Percentiles rank a stretch among this genome's conserved stretches.
Evolutionary conservation across 768 basidiomycete genomes (phyloP).

Genomic region (Rhodotorula graminis): DNA sequence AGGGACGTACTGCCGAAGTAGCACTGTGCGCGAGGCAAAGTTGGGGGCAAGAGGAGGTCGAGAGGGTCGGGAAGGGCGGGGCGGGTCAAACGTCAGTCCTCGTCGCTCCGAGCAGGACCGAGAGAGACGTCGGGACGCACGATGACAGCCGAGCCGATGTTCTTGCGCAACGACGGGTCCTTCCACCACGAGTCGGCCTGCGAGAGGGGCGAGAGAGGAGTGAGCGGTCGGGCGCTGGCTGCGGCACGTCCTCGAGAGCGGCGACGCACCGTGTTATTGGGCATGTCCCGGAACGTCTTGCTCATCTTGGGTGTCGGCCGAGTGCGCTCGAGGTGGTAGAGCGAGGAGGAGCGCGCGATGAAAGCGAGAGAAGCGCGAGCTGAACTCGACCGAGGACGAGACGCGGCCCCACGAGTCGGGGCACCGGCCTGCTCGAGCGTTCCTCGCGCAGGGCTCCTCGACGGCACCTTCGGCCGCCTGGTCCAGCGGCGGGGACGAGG

Average conservation of each 20-base stretch:
- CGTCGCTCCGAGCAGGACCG: no score
- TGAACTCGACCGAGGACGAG: no score
- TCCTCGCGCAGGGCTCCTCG: no score
- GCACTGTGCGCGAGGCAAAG: background rate
- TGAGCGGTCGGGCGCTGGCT: background rate
- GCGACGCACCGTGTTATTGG: background rate
- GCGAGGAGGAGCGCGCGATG: no score
- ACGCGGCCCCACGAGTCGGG: background rate
- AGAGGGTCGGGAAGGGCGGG: background rate
- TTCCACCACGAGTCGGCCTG: constrained; percentile 16
- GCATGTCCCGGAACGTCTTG: background rate
- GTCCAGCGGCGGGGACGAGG: no score
- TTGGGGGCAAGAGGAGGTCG: background rate
- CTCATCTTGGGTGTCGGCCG: background rate
- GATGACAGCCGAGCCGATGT: background rate
- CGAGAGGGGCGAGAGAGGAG: background rate
- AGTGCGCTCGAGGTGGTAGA: no score
- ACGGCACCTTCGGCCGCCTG: no score
- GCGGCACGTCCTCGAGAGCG: no score
- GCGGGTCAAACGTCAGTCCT: background rate
- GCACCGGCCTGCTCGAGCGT: no score
- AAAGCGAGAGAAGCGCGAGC: background rate
- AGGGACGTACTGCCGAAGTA: background rate
- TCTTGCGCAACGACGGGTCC: constrained; percentile 7
- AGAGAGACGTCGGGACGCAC: no score